Evolutionary conservation across 1,284 basidiomycete genomes (phyloP).

Genomic region (Cystobasidium slooffiae): DNA sequence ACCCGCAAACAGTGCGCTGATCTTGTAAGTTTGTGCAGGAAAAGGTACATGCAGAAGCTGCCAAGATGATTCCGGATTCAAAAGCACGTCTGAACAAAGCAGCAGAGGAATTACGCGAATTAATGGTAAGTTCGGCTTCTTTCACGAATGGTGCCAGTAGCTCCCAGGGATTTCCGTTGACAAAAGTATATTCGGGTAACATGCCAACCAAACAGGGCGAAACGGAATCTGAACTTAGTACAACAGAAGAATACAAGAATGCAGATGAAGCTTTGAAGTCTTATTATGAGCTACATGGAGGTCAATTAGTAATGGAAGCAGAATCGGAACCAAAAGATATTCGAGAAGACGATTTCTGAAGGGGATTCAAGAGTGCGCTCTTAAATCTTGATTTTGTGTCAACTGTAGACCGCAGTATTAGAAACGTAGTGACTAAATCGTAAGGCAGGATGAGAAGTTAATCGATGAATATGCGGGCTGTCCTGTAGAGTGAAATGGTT

Average conservation of each 20-base stretch:
- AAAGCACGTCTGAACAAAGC: conserved; percentile 66
- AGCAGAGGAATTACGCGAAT: conserved; percentile 67
- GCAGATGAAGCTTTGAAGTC: conserved; percentile 35
- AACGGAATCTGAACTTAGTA: conserved; percentile 63
- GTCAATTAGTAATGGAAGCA: conserved; percentile 26
- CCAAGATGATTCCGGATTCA: conserved; percentile 77
- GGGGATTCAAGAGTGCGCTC: neutral
- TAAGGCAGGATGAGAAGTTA: too few species aligned
- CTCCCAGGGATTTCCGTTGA: neutral
- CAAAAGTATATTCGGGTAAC: neutral
- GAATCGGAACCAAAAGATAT: conserved; percentile 32
- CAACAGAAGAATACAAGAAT: conserved; percentile 56
- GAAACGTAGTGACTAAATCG: neutral
- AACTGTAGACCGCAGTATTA: too few species aligned
- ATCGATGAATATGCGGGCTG: too few species aligned
- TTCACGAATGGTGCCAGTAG: neutral
- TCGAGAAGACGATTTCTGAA: conserved; percentile 27
- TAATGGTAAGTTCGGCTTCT: conserved; percentile 66
- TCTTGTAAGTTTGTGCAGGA: too few species aligned
- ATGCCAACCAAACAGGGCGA: conserved; percentile 12
- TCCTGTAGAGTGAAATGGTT: too few species aligned
- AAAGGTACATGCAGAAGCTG: conserved; percentile 74
- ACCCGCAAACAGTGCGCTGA: too few species aligned
- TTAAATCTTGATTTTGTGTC: neutral
- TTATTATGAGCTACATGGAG: conserved; percentile 35